Evolutionary conservation across 75 land plant genomes (phyloP).

Genomic region (Chamaecyparis obtusa): DNA sequence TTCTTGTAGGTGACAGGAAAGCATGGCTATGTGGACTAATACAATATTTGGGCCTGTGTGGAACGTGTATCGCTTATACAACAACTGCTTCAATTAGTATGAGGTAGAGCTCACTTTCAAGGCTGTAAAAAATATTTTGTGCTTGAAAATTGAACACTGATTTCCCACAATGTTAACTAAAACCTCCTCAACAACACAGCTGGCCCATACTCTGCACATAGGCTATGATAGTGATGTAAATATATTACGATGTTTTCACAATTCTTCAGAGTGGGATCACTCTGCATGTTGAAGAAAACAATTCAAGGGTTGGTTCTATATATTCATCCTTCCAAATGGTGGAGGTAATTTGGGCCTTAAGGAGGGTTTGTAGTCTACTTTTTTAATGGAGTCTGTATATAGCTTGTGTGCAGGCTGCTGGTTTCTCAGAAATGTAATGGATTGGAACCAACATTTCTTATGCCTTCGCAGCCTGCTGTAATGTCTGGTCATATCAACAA

Average conservation of each 20-base stretch:
- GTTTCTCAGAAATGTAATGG: not conserved
- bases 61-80: slow-evolving; percentile 51
- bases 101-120: slow-evolving; percentile 25
- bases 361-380: not conserved
- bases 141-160: not conserved
- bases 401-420: not conserved
- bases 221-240: not conserved
- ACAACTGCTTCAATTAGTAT: slow-evolving; percentile 50
- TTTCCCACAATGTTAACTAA: not conserved
- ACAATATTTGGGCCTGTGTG: slow-evolving; percentile 33
- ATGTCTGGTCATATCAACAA: not conserved
- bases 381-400: no score
- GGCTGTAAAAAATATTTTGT: not conserved
- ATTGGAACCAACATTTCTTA: not conserved
- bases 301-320: not conserved
- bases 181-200: not conserved
- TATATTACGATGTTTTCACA: not conserved
- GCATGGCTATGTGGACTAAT: slow-evolving; percentile 43
- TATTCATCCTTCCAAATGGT: not conserved
- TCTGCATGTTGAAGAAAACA: not conserved
- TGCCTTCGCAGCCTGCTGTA: not conserved
- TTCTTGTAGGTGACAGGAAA: slow-evolving; percentile 31
- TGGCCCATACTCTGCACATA: not conserved
- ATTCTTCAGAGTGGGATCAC: not conserved
- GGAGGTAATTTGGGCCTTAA: not conserved